Percentiles rank a stretch among this genome's conserved stretches.
Conservation (phyloP, 176 grass and related monocot species). For the Aegilops longissima region DNA sequence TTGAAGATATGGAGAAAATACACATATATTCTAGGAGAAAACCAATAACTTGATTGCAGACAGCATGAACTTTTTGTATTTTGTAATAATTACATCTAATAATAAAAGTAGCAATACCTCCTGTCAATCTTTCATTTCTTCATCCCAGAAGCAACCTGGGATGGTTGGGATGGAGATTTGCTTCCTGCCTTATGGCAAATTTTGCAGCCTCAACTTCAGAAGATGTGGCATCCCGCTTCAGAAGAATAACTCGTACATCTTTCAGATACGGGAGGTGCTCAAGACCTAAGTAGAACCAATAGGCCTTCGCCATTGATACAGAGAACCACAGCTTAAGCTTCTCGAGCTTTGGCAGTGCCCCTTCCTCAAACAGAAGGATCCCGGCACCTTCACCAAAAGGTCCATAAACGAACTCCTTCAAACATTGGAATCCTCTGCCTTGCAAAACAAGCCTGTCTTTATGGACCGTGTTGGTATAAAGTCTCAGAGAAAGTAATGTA, state of each 20-base stretch:
- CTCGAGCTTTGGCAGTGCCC: not conserved
- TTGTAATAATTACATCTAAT: too few species aligned
- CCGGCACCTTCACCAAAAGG: not conserved
- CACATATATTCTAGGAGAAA: too few species aligned
- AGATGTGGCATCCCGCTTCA: accelerated
- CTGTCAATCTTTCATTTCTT: not conserved
- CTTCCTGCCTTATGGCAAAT: not conserved
- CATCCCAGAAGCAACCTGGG: not conserved
- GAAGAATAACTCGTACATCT: not conserved
- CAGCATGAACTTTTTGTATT: too few species aligned
- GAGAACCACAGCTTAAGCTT: not conserved
- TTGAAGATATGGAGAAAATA: too few species aligned
- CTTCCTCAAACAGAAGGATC: not conserved
- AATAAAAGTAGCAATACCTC: too few species aligned
- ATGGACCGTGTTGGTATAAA: not conserved
- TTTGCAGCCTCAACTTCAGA: not conserved
- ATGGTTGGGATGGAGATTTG: not conserved
- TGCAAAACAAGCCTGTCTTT: not conserved
- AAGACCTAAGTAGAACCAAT: conserved; percentile 9
- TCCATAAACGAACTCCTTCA: not conserved
- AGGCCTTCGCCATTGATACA: not conserved
- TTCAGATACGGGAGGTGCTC: not conserved
- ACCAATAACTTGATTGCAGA: too few species aligned
- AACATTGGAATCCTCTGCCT: not conserved
- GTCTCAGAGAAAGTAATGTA: not conserved